Percentiles rank a stretch among this genome's conserved stretches.
phyloP scores from a whole-genome alignment of 2,329 filamentous ascomycete species.

The Coniochaeta ligniaria region DNA sequence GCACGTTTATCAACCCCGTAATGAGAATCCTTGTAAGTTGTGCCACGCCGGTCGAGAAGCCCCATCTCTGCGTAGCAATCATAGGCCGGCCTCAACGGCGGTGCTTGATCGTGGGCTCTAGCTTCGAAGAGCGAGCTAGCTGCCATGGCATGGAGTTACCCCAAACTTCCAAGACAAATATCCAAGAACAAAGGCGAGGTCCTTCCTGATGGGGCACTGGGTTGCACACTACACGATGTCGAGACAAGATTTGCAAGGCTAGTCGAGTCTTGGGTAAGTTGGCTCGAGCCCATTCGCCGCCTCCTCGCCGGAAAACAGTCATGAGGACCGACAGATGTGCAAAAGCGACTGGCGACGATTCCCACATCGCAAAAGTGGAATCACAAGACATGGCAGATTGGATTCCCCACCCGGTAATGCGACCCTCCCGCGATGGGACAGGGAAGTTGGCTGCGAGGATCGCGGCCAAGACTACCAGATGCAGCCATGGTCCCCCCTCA shows the following conservation, averaged over 20 bases:
- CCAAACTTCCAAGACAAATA: slow-evolving; percentile 1
- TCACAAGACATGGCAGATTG: slow-evolving; percentile 3
- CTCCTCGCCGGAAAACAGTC: neutral
- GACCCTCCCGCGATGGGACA: neutral
- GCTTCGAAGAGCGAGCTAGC: neutral
- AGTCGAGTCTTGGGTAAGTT: neutral
- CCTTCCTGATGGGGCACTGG: neutral
- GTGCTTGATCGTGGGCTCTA: neutral
- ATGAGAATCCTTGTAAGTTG: neutral
- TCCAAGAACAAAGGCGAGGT: neutral
- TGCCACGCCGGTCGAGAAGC: neutral
- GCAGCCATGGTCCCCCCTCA: neutral
- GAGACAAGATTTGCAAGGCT: neutral
- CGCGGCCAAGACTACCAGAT: neutral
- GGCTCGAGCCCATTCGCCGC: neutral
- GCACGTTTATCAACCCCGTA: neutral
- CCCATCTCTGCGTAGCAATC: neutral
- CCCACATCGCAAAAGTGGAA: neutral
- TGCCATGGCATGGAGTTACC: neutral
- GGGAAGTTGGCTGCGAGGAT: neutral
- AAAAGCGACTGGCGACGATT: neutral
- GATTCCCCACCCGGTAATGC: neutral
- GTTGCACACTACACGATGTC: neutral
- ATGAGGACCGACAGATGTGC: neutral
- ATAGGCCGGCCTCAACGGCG: neutral